Base-by-base conservation (phyloP, 108 stramenopile genomes). In the Cyclostephanos invisitatus region DNA sequence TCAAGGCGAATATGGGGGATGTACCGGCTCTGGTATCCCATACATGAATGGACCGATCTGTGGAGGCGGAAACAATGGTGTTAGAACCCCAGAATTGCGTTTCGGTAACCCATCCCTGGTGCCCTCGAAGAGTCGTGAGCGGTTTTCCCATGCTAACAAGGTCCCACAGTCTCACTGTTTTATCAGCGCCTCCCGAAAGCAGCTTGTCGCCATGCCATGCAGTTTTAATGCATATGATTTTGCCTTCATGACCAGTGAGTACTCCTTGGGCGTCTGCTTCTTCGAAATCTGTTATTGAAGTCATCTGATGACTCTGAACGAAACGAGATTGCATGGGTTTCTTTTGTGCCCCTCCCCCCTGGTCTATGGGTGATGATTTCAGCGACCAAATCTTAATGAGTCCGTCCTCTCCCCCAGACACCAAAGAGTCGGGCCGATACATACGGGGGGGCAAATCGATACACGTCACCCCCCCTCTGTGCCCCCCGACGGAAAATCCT, bases 131-230 rank as follows among this genome's bases (percentile, higher is more conserved):
- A 14, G 81, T 78, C 25, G 86, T 70, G 0, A 92, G 47, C 27
- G 87, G 90, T 61, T 86, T 88, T 27, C 70, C 73, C 2, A 84
- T 81, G 59, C 71, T 75, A 15, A 84, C 85, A 7, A 92, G 64
- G 73, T 95, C 93, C 93, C 93, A 95, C 8, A 95, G 72, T 49
- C 91, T 80, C 9, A 89, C 70, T 0, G 89, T 89, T 28, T 85
- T 86, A 76, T 95, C 93, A 9, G 90, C 87, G 27, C 91, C 93
- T 40, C 93, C 91, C 62, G 88, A 89, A 5, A 95, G 62, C 35
- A 91, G 66, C 36, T 90, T 84, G 64, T 95, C 93, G 10, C 91
- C 93, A 68, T 95, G 93, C 93, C 93, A 95, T 12, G 93, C 93
- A 28, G 91, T 86, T 67, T 89, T 84, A 7, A 95, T 81, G 64